A percentile compares a stretch with the other conserved stretches of the same genome.
phyloP scores from a whole-genome alignment of 2,329 filamentous ascomycete species.

The Blastomyces parvus region DNA sequence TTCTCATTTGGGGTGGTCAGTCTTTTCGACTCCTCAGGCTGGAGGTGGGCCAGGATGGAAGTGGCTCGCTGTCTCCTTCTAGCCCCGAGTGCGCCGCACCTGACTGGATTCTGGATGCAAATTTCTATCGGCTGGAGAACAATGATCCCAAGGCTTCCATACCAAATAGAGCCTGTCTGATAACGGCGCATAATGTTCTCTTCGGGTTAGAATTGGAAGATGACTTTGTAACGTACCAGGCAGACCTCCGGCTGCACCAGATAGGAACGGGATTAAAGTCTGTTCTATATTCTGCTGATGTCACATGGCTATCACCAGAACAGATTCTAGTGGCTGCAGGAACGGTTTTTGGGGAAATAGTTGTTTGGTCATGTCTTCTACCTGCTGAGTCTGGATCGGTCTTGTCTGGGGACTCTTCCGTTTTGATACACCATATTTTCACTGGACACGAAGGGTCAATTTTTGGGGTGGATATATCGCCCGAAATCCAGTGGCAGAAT shows the following conservation, averaged over 20 bases:
- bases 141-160: conserved; percentile 20
- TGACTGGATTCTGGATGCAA: conserved; percentile 71
- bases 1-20: conserved; percentile 62
- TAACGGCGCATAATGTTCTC: conserved; percentile 84
- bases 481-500: conserved; percentile 35
- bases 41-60: background rate
- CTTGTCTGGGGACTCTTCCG: conserved; percentile 18
- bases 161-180: conserved; percentile 45
- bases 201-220: conserved; percentile 39
- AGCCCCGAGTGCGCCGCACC: conserved; percentile 42
- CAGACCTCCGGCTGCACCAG: conserved; percentile 26
- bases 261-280: conserved; percentile 54
- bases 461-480: conserved; percentile 77
- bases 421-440: conserved; percentile 47
- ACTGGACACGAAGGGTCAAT: conserved; percentile 81
- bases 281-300: conserved; percentile 75
- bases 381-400: conserved; percentile 10
- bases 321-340: conserved; percentile 71
- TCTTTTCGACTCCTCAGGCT: conserved; percentile 41
- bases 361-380: conserved; percentile 68
- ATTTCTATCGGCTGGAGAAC: conserved; percentile 37
- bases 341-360: conserved; percentile 88
- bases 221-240: conserved; percentile 15
- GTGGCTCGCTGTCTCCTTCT: conserved; percentile 21
- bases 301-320: conserved; percentile 51